Evolutionary conservation across 495 filamentous ascomycete genomes (phyloP).

Genomic region (Daldinia grandis): DNA sequence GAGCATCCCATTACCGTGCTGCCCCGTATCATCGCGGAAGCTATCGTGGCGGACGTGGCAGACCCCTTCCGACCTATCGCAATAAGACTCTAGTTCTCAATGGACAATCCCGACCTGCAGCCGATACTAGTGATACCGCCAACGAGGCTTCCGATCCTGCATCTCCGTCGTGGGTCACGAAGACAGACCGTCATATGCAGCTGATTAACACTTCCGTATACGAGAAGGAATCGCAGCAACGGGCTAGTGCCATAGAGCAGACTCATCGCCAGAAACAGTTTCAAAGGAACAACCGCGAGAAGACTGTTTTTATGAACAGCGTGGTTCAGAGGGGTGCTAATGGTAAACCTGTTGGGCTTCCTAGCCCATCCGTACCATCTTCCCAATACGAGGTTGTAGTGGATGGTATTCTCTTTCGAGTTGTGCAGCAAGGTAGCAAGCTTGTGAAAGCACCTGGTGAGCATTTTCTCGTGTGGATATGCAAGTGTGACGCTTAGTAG

Average conservation of each 20-base stretch:
- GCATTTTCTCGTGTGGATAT: constrained; percentile 11
- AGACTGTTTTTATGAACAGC: constrained; percentile 58
- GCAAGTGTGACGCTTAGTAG: constrained; percentile 18
- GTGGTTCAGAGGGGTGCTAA: constrained; percentile 47
- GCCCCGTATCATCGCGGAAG: constrained; percentile 52
- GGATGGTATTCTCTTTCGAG: constrained; percentile 78
- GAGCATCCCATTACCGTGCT: constrained; percentile 40
- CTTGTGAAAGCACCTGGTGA: constrained; percentile 77
- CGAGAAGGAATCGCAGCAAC: constrained; percentile 75
- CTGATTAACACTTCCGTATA: constrained; percentile 86
- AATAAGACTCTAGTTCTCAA: constrained; percentile 81
- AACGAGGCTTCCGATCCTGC: constrained; percentile 48
- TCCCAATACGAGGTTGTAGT: constrained; percentile 72
- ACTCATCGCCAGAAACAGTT: constrained; percentile 68
- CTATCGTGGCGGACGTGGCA: constrained; percentile 53
- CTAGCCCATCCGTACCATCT: constrained; percentile 45
- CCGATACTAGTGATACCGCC: constrained; percentile 41
- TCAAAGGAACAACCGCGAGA: constrained; percentile 71
- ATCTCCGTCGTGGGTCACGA: constrained; percentile 73
- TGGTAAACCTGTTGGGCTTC: constrained; percentile 45
- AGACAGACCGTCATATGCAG: constrained; percentile 85
- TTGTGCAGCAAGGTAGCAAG: constrained; percentile 84
- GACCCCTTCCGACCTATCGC: constrained; percentile 62
- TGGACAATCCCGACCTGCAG: constrained; percentile 43
- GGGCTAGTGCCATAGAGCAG: constrained; percentile 77